These are phyloP conservation scores for Colletotrichum limetticola DNA, from an alignment of 2,329 filamentous ascomycete genomes.

Conservation along the genomic window DNA sequence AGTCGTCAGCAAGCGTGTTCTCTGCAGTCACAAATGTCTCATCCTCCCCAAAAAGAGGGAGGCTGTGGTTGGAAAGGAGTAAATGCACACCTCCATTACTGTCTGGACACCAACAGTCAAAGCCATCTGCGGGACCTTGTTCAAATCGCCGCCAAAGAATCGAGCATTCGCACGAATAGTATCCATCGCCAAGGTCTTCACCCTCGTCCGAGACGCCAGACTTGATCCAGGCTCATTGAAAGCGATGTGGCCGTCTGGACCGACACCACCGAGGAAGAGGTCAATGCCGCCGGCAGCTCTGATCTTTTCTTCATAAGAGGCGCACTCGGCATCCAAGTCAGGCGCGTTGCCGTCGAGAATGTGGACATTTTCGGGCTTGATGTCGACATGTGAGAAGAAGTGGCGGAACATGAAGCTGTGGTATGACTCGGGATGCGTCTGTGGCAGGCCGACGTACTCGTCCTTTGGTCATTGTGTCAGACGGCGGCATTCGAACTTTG, in stretches of 20 bases:
- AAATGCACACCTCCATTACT: slow-evolving; percentile 60
- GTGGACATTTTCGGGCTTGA: slow-evolving; percentile 75
- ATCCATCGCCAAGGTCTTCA: slow-evolving; percentile 83
- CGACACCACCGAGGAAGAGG: slow-evolving; percentile 81
- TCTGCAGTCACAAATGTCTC: slow-evolving; percentile 53
- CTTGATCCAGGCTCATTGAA: slow-evolving; percentile 86
- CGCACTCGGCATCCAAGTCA: slow-evolving; percentile 76
- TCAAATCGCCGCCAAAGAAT: slow-evolving; percentile 54
- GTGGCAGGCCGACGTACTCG: slow-evolving; percentile 79
- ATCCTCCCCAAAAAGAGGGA: slow-evolving; percentile 52
- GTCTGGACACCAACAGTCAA: slow-evolving; percentile 51
- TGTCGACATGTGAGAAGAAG: slow-evolving; percentile 81
- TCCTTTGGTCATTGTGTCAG: slow-evolving; percentile 55
- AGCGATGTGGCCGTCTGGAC: slow-evolving; percentile 82
- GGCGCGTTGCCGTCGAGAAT: slow-evolving; percentile 79
- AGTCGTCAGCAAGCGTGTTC: slow-evolving; percentile 75
- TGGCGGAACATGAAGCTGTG: slow-evolving; percentile 87
- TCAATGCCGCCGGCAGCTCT: slow-evolving; percentile 76
- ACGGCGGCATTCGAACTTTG: background rate
- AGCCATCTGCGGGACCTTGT: slow-evolving; percentile 38
- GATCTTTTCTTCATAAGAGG: slow-evolving; percentile 79
- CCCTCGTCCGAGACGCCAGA: slow-evolving; percentile 74
- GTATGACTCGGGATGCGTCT: slow-evolving; percentile 81
- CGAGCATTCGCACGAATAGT: slow-evolving; percentile 81
- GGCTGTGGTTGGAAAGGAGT: slow-evolving; percentile 40